Base-by-base conservation (phyloP, 805 yeast species). In the Suhomyces pyralidae region DNA sequence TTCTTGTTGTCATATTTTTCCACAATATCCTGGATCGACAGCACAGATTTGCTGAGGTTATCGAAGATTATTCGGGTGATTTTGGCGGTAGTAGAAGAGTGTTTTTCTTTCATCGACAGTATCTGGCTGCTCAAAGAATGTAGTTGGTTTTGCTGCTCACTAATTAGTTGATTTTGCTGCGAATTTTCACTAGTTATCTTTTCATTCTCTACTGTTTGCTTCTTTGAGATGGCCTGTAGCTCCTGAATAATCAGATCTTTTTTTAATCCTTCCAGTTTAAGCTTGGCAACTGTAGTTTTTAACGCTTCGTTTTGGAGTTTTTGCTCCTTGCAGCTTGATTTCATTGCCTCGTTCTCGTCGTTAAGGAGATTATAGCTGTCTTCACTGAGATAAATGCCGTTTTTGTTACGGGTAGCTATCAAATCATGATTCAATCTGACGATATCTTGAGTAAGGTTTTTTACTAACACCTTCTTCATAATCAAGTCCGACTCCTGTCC, bases 301-400 rank as follows among this genome's bases (percentile, higher is more conserved):
- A 48, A 45, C 8, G 42, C 44, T 9, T 40, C 51, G 28, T 26
- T 52, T 45, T 79, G 80, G 48, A 49, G 28, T 14, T 44, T 45
- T n/a, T 51, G 34, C 45, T 67, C 70, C 38, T 59, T 59, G 1
- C 61, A 42, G n/a, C 61, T 59, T 7, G 63, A 58, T 48, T 58
- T 59, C 48, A 65, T 53, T 8, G 63, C 55, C 19, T 78, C 79
- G 44, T 61, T 61, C 40, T 63, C 66, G 24, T 55, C 59, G 2
- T 61, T 49, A 15, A 70, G 55, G 20, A 57, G 56, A 19, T 63
- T 56, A 59, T 85, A 85, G 62, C 84, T 84, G 14, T 70, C 76
- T 28, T 81, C 81, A 59, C 83, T 82, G 78, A 88, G 68, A 61
- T 74, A 84, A 22, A 88, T 76, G 1, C 92, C 91, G 56, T 85